Percentiles rank a stretch among this genome's conserved stretches.
phyloP scores from a whole-genome alignment of 2,329 filamentous ascomycete species.

The Exserohilum turcica region DNA sequence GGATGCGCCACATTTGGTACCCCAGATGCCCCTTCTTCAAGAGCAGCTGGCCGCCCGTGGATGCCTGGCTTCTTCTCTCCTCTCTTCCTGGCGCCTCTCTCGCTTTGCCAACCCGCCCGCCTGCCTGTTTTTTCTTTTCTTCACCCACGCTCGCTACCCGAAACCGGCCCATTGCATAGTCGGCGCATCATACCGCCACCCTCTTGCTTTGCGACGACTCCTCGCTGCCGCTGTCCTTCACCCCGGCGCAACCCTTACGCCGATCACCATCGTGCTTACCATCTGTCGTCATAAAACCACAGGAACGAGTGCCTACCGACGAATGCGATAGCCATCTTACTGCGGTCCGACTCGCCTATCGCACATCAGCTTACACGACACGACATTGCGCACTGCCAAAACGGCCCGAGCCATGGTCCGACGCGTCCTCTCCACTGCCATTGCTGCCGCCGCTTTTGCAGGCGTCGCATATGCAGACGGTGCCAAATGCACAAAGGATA shows the following conservation, averaged over 20 bases:
- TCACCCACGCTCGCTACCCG: constrained; percentile 33
- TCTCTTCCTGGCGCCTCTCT: constrained; percentile 8
- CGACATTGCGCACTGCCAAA: constrained; percentile 30
- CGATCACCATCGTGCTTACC: constrained; percentile 2
- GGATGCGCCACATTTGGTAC: constrained; percentile 4
- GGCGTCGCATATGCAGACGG: constrained; percentile 32
- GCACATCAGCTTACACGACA: constrained; percentile 38
- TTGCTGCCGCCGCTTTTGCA: constrained; percentile 36
- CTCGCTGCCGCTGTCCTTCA: constrained; percentile 1
- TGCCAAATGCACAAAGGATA: constrained; percentile 53
- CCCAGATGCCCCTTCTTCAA: constrained; percentile 9
- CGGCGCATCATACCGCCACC: constrained; percentile 20
- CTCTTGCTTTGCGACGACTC: neutral
- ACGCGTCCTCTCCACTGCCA: constrained; percentile 31
- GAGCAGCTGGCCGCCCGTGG: constrained; percentile 5
- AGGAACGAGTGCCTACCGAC: constrained; percentile 6
- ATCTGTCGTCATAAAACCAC: neutral
- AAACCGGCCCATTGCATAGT: constrained; percentile 3
- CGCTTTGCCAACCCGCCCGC: constrained; percentile 11
- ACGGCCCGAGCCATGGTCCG: constrained; percentile 38
- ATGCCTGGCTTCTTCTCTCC: constrained; percentile 2
- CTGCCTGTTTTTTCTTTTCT: constrained; percentile 9
- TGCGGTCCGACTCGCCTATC: constrained; percentile 32
- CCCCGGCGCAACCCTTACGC: constrained; percentile 11
- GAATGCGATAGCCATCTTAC: constrained; percentile 3